Evolutionary conservation across 139 green algal species (phyloP).

Genomic region (Choricystis sp.): DNA sequence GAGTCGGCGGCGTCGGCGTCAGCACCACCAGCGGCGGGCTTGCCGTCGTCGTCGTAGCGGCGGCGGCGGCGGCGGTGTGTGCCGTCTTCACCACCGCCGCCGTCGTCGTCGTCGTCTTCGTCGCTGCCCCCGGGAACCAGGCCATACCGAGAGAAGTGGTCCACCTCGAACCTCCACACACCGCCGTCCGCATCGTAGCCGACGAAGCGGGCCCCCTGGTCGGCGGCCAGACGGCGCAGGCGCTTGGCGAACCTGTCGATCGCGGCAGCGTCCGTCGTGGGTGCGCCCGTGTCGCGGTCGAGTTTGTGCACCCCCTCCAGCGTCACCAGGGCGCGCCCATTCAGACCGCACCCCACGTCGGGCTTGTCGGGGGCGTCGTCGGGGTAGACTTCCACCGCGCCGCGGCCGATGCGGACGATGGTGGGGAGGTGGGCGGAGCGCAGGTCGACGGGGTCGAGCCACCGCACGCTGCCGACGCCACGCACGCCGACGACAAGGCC

Average conservation of each 20-base stretch:
- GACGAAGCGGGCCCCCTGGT: constrained; percentile 63
- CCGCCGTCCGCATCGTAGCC: constrained; percentile 49
- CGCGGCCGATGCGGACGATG: constrained; percentile 41
- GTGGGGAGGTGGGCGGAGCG: constrained; percentile 41
- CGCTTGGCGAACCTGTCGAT: constrained; percentile 23
- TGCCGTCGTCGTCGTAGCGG: too few relatives aligned
- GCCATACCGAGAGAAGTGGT: constrained; percentile 77
- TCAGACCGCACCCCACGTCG: constrained; percentile 58
- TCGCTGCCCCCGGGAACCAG: constrained; percentile 28
- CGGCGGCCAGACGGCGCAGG: constrained; percentile 33
- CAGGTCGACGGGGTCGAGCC: constrained; percentile 65
- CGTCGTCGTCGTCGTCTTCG: constrained; percentile 5
- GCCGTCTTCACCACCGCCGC: background rate
- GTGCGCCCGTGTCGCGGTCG: constrained; percentile 38
- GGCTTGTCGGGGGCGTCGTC: constrained; percentile 46
- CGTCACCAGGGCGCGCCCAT: constrained; percentile 58
- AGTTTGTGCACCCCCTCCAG: constrained; percentile 37
- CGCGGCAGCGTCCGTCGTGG: constrained; percentile 18
- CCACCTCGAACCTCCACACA: constrained; percentile 75
- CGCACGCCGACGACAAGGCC: constrained; percentile 53
- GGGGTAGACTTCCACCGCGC: constrained; percentile 46
- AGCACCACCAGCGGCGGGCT: too few relatives aligned
- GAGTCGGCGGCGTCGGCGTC: too few relatives aligned
- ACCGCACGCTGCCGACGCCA: constrained; percentile 53
- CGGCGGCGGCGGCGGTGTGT: too few relatives aligned